phyloP scores from a whole-genome alignment of 345 rosid genomes.

The Corymbia maculata region DNA sequence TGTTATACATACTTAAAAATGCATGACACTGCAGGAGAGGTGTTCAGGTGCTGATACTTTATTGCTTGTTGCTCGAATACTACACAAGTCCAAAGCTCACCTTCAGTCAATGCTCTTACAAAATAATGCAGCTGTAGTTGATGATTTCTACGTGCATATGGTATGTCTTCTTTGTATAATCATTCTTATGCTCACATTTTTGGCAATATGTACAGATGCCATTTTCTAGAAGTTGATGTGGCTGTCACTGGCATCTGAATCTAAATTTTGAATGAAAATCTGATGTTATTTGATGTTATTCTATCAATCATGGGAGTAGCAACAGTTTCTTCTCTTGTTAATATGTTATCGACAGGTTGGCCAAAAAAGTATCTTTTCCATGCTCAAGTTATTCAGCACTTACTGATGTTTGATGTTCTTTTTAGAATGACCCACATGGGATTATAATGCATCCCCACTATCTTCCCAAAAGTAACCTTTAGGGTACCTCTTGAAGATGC shows the following conservation, averaged over 20 bases:
- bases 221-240: not conserved
- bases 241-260: not conserved
- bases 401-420: not conserved
- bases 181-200: not conserved
- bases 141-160: constrained; percentile 77
- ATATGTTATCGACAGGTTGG: not conserved
- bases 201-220: not conserved
- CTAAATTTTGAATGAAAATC: not conserved
- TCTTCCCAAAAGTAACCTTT: not conserved
- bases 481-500: not conserved
- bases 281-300: not conserved
- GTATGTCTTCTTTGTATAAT: constrained; percentile 19
- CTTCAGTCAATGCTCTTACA: constrained; percentile 88
- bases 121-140: constrained; percentile 68
- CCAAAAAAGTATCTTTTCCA: not conserved
- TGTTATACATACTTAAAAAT: constrained; percentile 1
- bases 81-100: constrained; percentile 85
- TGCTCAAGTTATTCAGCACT: not conserved
- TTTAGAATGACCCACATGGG: not conserved
- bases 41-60: constrained; percentile 78
- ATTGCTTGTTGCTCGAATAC: constrained; percentile 74
- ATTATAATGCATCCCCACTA: not conserved
- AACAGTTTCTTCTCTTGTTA: not conserved
- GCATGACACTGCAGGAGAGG: constrained; percentile 64
- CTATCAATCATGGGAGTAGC: not conserved